A percentile compares a stretch with the other conserved stretches of the same genome.
These are phyloP conservation scores for Panaeolus cyanescens DNA, from an alignment of 768 basidiomycete genomes.

Conservation along the genomic window DNA sequence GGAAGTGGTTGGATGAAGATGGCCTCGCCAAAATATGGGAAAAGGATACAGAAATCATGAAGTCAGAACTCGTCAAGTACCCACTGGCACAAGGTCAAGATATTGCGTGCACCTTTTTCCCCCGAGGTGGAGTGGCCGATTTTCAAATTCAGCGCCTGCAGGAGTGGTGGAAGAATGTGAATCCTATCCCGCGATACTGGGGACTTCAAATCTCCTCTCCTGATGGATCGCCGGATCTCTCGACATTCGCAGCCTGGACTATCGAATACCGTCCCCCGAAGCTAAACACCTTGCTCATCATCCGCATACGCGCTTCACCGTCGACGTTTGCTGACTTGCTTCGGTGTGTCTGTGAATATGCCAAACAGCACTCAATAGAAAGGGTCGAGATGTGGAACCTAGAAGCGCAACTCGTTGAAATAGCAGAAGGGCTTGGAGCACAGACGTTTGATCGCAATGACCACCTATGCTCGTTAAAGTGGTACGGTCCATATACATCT, in stretches of 20 bases:
- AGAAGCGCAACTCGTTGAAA: neutral
- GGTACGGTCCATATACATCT: neutral
- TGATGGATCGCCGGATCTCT: slow-evolving; percentile 6
- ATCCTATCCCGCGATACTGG: slow-evolving; percentile 12
- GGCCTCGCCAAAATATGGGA: slow-evolving; percentile 35
- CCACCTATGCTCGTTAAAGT: neutral
- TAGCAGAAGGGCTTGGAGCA: neutral
- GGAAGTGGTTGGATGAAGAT: slow-evolving; percentile 31
- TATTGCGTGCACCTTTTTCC: slow-evolving; percentile 19
- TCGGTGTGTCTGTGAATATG: too few relatives aligned
- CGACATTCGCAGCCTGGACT: slow-evolving; percentile 29
- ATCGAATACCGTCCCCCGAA: slow-evolving; percentile 6
- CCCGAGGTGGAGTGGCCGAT: slow-evolving; percentile 26
- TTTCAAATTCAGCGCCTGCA: slow-evolving; percentile 25
- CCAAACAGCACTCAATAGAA: neutral
- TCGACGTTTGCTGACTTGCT: neutral
- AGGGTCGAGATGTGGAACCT: neutral
- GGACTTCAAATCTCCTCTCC: slow-evolving; percentile 7
- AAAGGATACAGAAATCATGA: slow-evolving; percentile 38
- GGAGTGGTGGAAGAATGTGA: slow-evolving; percentile 18
- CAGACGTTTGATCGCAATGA: neutral
- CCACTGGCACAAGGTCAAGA: slow-evolving; percentile 10
- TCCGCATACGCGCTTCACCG: neutral
- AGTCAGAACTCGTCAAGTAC: slow-evolving; percentile 27
- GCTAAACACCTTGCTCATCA: neutral